These are phyloP conservation scores for Sugiyamaella neomexicana DNA, from an alignment of 1,139 yeast species.

Conservation along the genomic window DNA sequence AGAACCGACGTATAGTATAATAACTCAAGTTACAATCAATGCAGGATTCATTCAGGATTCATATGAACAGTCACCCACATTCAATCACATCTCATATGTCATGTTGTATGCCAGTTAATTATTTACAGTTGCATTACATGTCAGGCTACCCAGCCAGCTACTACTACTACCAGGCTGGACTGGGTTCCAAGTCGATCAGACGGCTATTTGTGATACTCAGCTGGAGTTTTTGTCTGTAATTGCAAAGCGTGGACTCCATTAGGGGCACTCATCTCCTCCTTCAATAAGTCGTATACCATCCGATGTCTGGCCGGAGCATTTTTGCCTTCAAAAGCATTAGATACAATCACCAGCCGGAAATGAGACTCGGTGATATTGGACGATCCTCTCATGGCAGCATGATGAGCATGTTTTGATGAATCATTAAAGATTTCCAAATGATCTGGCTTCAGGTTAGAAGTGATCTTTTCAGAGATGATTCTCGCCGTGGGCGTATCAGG, in stretches of 20 bases:
- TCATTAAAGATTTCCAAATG: constrained; percentile 68
- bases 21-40: too few species aligned
- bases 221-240: constrained; percentile 75
- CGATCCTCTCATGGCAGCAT: constrained; percentile 77
- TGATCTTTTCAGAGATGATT: constrained; percentile 51
- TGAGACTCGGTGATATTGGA: constrained; percentile 80
- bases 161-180: neutral
- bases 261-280: constrained; percentile 65
- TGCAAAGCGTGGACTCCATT: constrained; percentile 87
- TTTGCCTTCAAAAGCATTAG: constrained; percentile 67
- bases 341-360: constrained; percentile 64
- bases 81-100: neutral
- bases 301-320: constrained; percentile 77
- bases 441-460: constrained; percentile 50
- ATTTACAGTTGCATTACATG: neutral
- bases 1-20: too few species aligned
- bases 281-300: constrained; percentile 63
- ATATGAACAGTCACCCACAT: neutral
- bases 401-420: constrained; percentile 86
- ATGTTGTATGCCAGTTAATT: neutral
- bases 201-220: constrained; percentile 46
- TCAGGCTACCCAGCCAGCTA: neutral
- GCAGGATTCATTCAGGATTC: neutral
- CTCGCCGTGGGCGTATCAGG: constrained; percentile 49
- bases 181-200: neutral